phyloP scores from a whole-genome alignment of 805 yeast species.

The Pachysolen tannophilus region DNA sequence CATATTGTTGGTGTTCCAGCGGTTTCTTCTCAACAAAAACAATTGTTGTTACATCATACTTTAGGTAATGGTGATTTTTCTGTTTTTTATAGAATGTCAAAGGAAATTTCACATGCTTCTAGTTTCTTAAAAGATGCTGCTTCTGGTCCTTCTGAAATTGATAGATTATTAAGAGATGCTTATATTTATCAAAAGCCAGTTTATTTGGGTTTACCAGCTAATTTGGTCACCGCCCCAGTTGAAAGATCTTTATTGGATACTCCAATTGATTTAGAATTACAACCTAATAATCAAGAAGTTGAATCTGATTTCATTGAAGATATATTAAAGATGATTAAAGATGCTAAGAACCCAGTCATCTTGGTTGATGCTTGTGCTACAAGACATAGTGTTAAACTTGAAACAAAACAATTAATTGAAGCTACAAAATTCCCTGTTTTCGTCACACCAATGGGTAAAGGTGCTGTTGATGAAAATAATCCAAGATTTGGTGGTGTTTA shows the following conservation, averaged over 20 bases:
- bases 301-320: conserved; percentile 55
- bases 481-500: conserved; percentile 79
- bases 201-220: conserved; percentile 76
- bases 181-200: conserved; percentile 72
- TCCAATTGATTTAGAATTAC: conserved; percentile 55
- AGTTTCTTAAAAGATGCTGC: conserved; percentile 55
- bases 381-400: conserved; percentile 63
- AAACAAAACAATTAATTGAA: conserved; percentile 54
- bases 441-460: conserved; percentile 84
- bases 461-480: conserved; percentile 64
- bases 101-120: conserved; percentile 59
- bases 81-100: conserved; percentile 73
- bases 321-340: conserved; percentile 41
- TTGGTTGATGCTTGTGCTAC: conserved; percentile 84
- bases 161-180: conserved; percentile 66
- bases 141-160: conserved; percentile 65
- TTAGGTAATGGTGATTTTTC: conserved; percentile 78
- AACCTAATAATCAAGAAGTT: conserved; percentile 51
- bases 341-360: conserved; percentile 63
- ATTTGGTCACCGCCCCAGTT: conserved; percentile 61
- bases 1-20: conserved; percentile 88
- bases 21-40: conserved; percentile 61
- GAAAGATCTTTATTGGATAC: conserved; percentile 48
- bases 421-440: conserved; percentile 73
- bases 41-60: conserved; percentile 73